These are phyloP conservation scores for Oldenlandia corymbosa DNA, from an alignment of 257 asterid genomes.

Conservation along the genomic window DNA sequence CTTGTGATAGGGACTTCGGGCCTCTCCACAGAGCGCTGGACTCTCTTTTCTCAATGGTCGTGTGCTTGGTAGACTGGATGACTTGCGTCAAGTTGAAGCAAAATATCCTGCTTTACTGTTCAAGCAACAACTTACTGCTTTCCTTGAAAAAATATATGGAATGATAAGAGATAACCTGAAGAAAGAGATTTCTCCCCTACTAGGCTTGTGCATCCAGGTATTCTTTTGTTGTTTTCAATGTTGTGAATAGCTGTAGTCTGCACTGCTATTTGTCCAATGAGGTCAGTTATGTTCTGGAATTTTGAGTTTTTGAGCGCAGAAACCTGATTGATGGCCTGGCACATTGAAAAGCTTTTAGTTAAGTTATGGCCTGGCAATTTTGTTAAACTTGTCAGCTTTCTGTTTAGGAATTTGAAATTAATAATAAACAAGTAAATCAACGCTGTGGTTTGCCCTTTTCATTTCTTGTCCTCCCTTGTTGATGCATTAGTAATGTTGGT, in stretches of 20 bases:
- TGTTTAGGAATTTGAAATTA: not conserved
- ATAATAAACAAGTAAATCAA: not conserved
- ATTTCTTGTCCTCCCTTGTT: no score
- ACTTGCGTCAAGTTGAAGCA: constrained; percentile 96
- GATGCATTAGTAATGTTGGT: not conserved
- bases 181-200: constrained; percentile 94
- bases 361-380: no score
- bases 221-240: not conserved
- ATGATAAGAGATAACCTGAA: constrained; percentile 89
- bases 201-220: constrained; percentile 97
- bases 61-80: constrained; percentile 85
- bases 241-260: not conserved
- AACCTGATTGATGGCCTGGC: no score
- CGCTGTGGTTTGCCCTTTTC: no score
- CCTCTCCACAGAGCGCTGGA: constrained; percentile 94
- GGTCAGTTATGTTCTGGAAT: no score
- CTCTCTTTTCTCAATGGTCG: constrained; percentile 78
- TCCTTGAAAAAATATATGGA: constrained; percentile 97
- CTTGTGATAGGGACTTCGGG: constrained; percentile 64
- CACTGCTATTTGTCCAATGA: no score
- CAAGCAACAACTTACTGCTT: constrained; percentile 99
- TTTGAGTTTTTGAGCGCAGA: no score
- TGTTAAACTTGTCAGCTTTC: no score
- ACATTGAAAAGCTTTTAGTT: no score
- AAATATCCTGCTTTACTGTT: constrained; percentile 96